These are phyloP conservation scores for Heliamphora exappendiculata DNA, from an alignment of 148 eudicot species.

Conservation along the genomic window DNA sequence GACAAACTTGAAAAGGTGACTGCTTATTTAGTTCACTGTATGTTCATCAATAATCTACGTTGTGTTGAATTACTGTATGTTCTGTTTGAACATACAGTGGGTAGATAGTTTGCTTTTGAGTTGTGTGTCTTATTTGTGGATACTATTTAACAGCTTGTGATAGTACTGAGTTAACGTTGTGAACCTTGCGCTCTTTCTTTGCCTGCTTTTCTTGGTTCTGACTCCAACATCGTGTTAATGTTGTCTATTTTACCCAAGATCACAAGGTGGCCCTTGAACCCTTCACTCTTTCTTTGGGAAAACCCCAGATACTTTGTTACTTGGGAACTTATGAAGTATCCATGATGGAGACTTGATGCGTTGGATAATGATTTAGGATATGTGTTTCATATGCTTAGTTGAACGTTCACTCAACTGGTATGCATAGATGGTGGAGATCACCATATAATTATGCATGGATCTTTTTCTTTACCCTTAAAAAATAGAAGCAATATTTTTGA, in stretches of 20 bases:
- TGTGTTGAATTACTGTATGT: background rate
- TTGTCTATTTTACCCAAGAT: background rate
- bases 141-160: background rate
- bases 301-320: no score
- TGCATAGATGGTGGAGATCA: no score
- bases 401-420: no score
- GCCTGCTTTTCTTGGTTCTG: background rate
- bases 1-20: slow-evolving; percentile 78
- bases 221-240: background rate
- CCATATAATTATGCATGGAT: no score
- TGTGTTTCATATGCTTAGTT: no score
- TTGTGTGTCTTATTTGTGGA: background rate
- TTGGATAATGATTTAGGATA: no score
- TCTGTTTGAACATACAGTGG: background rate
- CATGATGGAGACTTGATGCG: no score
- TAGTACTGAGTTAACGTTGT: background rate
- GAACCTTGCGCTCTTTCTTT: slow-evolving; percentile 1
- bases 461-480: no score
- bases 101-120: background rate
- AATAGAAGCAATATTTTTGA: no score
- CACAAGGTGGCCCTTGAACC: background rate
- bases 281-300: background rate
- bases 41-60: background rate
- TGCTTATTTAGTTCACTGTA: background rate
- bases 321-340: no score